These are phyloP conservation scores for Graphilbum ipis-grandicollis DNA, from an alignment of 2,329 filamentous ascomycete genomes.

Conservation along the genomic window DNA sequence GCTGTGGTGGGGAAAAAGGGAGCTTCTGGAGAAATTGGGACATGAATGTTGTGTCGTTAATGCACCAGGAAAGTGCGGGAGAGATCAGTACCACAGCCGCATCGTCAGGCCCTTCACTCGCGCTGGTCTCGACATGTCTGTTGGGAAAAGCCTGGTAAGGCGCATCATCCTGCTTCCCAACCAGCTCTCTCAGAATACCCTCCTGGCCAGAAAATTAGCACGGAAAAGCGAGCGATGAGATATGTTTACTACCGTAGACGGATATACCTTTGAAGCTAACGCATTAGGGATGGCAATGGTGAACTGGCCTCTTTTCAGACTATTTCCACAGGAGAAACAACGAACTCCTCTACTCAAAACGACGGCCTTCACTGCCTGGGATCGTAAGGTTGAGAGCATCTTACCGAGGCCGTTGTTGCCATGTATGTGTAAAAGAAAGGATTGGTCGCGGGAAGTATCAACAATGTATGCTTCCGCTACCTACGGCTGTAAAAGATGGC, in stretches of 20 bases:
- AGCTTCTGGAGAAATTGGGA: constrained; percentile 14
- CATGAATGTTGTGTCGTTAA: constrained; percentile 25
- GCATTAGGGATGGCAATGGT: constrained; percentile 5
- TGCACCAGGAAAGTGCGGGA: constrained; percentile 26
- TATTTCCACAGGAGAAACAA: constrained; percentile 2
- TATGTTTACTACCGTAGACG: background rate
- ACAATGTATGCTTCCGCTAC: no score
- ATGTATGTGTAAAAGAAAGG: no score
- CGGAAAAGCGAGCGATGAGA: no score
- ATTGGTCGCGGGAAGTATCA: no score
- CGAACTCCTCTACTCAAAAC: background rate
- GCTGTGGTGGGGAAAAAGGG: constrained; percentile 1
- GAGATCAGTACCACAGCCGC: constrained; percentile 33
- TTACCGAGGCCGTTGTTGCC: no score
- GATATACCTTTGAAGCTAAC: constrained; percentile 6
- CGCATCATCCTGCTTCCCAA: background rate
- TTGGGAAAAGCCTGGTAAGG: background rate
- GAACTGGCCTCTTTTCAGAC: constrained; percentile 4
- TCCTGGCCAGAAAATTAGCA: no score
- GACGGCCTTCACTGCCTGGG: no score
- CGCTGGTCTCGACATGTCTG: background rate
- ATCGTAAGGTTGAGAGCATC: no score
- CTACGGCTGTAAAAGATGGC: no score
- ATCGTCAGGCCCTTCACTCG: constrained; percentile 9
- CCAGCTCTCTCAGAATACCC: constrained; percentile 3